A percentile compares a stretch with the other conserved stretches of the same genome.
phyloP scores from a whole-genome alignment of 306 rosid species.

The Acacia confusa region DNA sequence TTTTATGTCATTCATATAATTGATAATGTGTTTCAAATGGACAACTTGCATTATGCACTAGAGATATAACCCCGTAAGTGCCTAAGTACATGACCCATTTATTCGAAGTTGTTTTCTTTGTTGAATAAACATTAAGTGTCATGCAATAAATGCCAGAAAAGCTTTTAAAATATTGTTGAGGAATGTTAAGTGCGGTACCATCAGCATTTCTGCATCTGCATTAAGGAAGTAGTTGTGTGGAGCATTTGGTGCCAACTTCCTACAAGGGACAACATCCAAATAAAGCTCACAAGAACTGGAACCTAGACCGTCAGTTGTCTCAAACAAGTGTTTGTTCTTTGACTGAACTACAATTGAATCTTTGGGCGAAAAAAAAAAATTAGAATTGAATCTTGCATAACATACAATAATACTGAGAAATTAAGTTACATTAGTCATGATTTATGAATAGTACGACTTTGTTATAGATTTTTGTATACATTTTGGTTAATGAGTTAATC shows the following conservation, averaged over 20 bases:
- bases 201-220: constrained; percentile 4
- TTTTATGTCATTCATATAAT: background rate
- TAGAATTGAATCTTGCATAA: background rate
- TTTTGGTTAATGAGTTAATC: background rate
- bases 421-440: background rate
- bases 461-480: too few species aligned
- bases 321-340: background rate
- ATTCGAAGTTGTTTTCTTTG: background rate
- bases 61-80: background rate
- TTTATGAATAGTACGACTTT: background rate
- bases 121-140: background rate
- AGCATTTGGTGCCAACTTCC: background rate
- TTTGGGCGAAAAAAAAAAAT: too few species aligned
- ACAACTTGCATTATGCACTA: background rate
- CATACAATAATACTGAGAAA: background rate
- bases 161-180: background rate
- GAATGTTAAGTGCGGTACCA: background rate
- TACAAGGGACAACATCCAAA: background rate
- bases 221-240: background rate
- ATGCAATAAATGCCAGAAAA: background rate
- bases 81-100: background rate
- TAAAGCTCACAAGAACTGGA: background rate
- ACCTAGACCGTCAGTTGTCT: background rate
- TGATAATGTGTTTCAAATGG: background rate
- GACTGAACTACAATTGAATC: background rate